phyloP scores from a whole-genome alignment of 2,329 filamentous ascomycete genomes.

The Tolypocladium album region DNA sequence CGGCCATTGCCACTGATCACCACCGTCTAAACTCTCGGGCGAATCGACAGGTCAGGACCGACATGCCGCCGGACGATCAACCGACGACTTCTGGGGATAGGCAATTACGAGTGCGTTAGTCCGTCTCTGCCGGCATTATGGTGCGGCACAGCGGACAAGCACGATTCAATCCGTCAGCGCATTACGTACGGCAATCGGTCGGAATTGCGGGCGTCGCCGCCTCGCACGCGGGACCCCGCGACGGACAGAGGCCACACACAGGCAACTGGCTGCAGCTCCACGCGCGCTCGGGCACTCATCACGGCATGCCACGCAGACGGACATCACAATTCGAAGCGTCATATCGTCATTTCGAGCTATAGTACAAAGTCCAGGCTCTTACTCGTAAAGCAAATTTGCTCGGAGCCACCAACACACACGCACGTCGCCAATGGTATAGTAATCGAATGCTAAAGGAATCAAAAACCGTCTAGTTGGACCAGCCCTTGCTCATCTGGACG shows the following conservation, averaged over 20 bases:
- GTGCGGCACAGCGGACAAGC: not conserved
- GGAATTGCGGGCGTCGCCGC: not conserved
- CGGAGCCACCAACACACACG: not conserved
- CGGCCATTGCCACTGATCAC: not conserved
- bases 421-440: not conserved
- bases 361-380: not conserved
- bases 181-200: not conserved
- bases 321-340: not conserved
- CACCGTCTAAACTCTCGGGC: not conserved
- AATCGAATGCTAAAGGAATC: not conserved
- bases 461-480: slow-evolving; percentile 31
- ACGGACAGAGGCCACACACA: not conserved
- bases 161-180: not conserved
- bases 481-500: slow-evolving; percentile 69
- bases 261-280: not conserved
- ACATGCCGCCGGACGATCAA: not conserved
- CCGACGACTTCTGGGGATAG: not conserved
- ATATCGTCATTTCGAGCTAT: not conserved
- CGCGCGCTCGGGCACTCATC: not conserved
- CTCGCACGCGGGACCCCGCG: not conserved
- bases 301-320: not conserved
- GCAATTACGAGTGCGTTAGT: not conserved
- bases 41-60: not conserved
- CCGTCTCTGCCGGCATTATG: not conserved
- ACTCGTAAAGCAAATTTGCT: not conserved